phyloP scores from a whole-genome alignment of 164 flowering plant genomes.

The Nymphaea colorata region DNA sequence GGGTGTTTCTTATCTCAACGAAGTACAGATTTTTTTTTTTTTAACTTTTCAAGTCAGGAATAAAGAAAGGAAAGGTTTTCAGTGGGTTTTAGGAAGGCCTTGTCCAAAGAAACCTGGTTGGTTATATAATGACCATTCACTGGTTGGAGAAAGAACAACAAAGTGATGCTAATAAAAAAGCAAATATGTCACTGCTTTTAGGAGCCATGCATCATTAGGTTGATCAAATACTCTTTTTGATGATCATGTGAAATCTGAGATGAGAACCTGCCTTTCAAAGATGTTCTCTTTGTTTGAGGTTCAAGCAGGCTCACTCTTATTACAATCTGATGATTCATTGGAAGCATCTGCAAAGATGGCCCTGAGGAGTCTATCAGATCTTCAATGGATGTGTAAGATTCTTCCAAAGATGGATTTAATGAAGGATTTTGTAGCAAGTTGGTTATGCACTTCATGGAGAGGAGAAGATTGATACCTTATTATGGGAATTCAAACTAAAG shows the following conservation, averaged over 20 bases:
- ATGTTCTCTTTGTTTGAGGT: conserved; percentile 31
- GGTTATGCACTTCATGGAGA: conserved; percentile 52
- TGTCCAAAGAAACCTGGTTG: too few species aligned
- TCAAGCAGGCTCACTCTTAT: conserved; percentile 29
- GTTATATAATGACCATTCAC: too few species aligned
- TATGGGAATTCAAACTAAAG: conserved; percentile 65
- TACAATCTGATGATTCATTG: conserved; percentile 12
- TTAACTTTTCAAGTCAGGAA: too few species aligned
- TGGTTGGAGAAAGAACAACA: too few species aligned
- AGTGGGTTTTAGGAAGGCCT: too few species aligned
- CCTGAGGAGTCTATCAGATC: conserved; percentile 34
- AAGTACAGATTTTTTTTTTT: too few species aligned
- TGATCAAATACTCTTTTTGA: conserved; percentile 18
- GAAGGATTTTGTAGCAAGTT: conserved; percentile 61
- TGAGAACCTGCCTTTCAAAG: conserved; percentile 36
- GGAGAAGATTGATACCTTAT: conserved; percentile 27
- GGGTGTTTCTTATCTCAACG: too few species aligned
- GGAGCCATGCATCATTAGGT: too few species aligned
- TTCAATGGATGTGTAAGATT: conserved; percentile 68
- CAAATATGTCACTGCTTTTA: too few species aligned
- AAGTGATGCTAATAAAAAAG: too few species aligned
- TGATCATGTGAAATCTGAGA: conserved; percentile 56
- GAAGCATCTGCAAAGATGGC: conserved; percentile 25
- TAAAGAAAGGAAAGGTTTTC: too few species aligned
- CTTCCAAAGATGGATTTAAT: conserved; percentile 64